These are phyloP conservation scores for Panicum hallii DNA, from an alignment of 202 grass and related monocot genomes.

Conservation along the genomic window DNA sequence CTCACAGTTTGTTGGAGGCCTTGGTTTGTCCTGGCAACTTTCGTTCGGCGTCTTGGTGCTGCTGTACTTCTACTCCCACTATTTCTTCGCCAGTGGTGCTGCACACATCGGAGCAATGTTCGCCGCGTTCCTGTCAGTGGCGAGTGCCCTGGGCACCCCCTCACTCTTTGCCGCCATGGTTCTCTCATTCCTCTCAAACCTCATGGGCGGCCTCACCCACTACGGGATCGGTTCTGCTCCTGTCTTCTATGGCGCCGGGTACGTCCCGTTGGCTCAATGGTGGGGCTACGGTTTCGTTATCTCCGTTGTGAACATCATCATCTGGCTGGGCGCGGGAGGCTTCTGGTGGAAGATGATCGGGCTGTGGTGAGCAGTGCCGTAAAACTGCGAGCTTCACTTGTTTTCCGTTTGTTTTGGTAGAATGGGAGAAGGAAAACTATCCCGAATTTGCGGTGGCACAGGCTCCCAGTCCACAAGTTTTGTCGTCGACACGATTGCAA, in stretches of 20 bases:
- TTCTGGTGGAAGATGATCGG: constrained; percentile 99
- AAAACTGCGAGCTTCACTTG: background rate
- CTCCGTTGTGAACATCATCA: constrained; percentile 86
- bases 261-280: constrained; percentile 84
- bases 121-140: constrained; percentile 87
- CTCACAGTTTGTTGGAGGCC: constrained; percentile 88
- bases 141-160: constrained; percentile 86
- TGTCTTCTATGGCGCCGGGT: constrained; percentile 86
- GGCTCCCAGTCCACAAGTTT: constrained; percentile 49
- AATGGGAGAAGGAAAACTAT: constrained; percentile 39
- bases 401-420: constrained; percentile 4
- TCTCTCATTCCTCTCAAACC: constrained; percentile 90
- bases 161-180: constrained; percentile 80
- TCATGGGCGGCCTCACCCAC: constrained; percentile 94
- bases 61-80: constrained; percentile 98
- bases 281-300: constrained; percentile 96
- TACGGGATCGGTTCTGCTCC: constrained; percentile 96
- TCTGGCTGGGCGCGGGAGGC: constrained; percentile 86
- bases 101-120: constrained; percentile 99
- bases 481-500: constrained; percentile 58
- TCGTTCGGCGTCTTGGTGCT: constrained; percentile 90
- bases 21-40: constrained; percentile 89
- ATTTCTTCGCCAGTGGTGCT: constrained; percentile 96
- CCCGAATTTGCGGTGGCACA: constrained; percentile 33
- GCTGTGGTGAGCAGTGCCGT: constrained; percentile 74